These are phyloP conservation scores for Carex cristatella DNA, from an alignment of 176 grass and related monocot species.

Conservation along the genomic window DNA sequence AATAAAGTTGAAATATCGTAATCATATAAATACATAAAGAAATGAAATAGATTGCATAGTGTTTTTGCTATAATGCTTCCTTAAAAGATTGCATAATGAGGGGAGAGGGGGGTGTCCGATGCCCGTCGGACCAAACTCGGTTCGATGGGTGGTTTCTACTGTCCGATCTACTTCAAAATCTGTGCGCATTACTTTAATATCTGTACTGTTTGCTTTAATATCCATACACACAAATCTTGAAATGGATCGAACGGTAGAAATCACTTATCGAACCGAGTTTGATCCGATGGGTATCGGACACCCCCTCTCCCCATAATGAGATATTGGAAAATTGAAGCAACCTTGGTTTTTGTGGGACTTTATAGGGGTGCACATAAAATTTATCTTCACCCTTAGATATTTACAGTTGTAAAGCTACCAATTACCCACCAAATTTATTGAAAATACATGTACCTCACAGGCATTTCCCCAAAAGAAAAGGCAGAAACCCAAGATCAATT, in stretches of 20 bases:
- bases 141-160: no score
- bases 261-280: no score
- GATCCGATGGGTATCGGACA: no score
- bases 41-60: neutral
- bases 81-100: neutral
- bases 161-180: no score
- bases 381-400: neutral
- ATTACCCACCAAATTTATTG: constrained; percentile 16
- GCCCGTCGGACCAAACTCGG: no score
- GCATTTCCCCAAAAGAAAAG: constrained; percentile 23
- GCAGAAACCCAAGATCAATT: constrained; percentile 3
- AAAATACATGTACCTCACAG: constrained; percentile 7
- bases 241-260: no score
- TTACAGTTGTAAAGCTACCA: constrained; percentile 14
- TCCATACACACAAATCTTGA: no score
- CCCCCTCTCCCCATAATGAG: neutral
- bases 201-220: no score
- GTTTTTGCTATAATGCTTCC: neutral
- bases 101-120: no score
- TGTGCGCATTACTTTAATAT: no score
- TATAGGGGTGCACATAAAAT: neutral
- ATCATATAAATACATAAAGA: no score
- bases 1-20: no score
- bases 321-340: neutral
- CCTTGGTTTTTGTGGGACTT: neutral